Base-by-base conservation (phyloP, 768 basidiomycete genomes). In the Dioszegia aurantiaca region DNA sequence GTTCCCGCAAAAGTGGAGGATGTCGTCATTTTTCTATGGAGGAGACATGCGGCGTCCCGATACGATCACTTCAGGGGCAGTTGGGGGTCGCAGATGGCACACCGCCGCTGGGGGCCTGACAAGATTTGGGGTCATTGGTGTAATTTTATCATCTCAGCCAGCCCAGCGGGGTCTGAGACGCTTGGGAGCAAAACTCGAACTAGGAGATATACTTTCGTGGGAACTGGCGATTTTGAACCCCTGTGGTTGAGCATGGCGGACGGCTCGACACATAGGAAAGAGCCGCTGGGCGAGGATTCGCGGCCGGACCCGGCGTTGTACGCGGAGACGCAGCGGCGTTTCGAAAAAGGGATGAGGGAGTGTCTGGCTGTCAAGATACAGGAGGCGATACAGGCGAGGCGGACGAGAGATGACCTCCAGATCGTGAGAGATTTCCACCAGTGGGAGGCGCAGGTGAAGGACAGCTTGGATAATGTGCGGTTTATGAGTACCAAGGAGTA, bases 51-150 rank as follows among this genome's bases (percentile, higher is more conserved):
- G 17, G 26, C 27, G 37, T 40, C 43, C 23, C 23, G 37, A 19
- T 39, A 39, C 26, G 36, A 27, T 31, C 33, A 21, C 42, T 39
- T 56, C 23, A 27, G 45, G 6, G 19, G 45, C 14, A 24, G 17
- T 17, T 47, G 55, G 55, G 43, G 31, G 17, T n/a, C 26, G 23
- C 43, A 36, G 21, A 46, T 47, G 43, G 31, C 14, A 10, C n/a
- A 19, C 16, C 16, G 27, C 21, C 36, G 33, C 14, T 47, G 55
- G 55, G 36, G 43, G 23, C 51, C 51, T 8, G 21, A 53, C 21
- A 53, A 53, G 51, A 39, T 53, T 27, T 53, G 51, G 51, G 37
- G 23, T 26, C 51, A 53, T 36, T 53, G 51, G 51, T 53, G 51
- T 26, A 53, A 53, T 28, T 27, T 53, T 6, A 40, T 53, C 36